Evolutionary conservation across 768 basidiomycete species (phyloP).

Genomic region (Pleurotus eryngii): DNA sequence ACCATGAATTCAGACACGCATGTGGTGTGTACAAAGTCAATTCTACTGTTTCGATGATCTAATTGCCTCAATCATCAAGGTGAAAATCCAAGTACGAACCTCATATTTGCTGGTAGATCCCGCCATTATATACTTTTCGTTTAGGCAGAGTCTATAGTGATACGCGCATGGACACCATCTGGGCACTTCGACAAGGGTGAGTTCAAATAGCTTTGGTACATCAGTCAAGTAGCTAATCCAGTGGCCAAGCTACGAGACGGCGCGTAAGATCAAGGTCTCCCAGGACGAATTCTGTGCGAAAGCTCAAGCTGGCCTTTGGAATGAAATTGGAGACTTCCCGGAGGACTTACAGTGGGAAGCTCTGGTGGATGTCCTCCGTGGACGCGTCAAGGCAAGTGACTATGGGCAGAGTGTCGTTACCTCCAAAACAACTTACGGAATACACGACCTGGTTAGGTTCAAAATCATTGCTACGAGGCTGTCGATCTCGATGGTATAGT

Average conservation of each 20-base stretch:
- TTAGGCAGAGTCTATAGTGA: slow-evolving; percentile 31
- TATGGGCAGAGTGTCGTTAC: not conserved
- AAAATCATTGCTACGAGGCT: slow-evolving; percentile 68
- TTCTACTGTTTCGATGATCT: too few species aligned
- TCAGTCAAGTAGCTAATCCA: slow-evolving; percentile 14
- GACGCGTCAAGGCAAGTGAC: slow-evolving; percentile 69
- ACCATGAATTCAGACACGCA: slow-evolving; percentile 38
- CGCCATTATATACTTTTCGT: not conserved
- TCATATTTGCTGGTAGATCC: not conserved
- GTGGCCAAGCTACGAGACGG: slow-evolving; percentile 52
- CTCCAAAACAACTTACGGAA: too few species aligned
- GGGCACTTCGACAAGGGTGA: slow-evolving; percentile 70
- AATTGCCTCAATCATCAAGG: slow-evolving; percentile 26
- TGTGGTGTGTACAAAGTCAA: slow-evolving; percentile 40
- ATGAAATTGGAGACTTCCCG: slow-evolving; percentile 55
- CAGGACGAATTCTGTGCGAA: slow-evolving; percentile 68
- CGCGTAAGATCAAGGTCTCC: slow-evolving; percentile 57
- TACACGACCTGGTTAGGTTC: slow-evolving; percentile 35
- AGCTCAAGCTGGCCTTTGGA: slow-evolving; percentile 45
- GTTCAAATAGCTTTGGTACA: not conserved
- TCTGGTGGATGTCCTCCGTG: slow-evolving; percentile 79
- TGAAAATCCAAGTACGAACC: slow-evolving; percentile 50
- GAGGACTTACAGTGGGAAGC: slow-evolving; percentile 72
- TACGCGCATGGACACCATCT: slow-evolving; percentile 68
- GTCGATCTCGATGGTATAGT: slow-evolving; percentile 71